Evolutionary conservation across 225 moss, liverwort and hornwort species (phyloP), one percentile per base, ranked within the genome.

Genomic region (Thuidium tamariscinum): DNA sequence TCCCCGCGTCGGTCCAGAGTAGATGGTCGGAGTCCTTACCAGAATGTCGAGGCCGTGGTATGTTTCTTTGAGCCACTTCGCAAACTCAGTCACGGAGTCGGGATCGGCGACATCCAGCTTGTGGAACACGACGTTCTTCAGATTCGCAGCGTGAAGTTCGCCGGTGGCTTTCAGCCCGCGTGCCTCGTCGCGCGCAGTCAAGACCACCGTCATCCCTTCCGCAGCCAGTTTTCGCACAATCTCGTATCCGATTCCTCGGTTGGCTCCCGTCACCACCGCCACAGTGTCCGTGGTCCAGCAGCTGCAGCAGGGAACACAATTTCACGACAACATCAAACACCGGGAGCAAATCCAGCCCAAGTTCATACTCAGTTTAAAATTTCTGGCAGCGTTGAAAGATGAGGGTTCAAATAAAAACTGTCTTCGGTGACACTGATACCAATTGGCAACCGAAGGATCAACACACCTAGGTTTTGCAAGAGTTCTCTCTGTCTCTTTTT

Each of bases 1-100:
- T n/a, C n/a, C n/a, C n/a, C n/a, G n/a, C n/a, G n/a, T n/a, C 0
- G 3, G 16, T 9, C 3, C 16, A 27, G 15, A 26, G 1, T 3
- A 26, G 42, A 29, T 3, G 2, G 2, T 5, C 7, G 6, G 30
- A 48, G 73, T 11, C 7, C 25, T 77, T 7, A 80, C 80, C 80
- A 80, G n/a, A 62, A 80, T 49, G 80, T 80, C 80, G 2, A 80
- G 23, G 80, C 80, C 80, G 16, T 63, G 8, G 63, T 48, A 80
- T 1, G 80, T 80, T 48, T 49, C 64, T 25, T 48, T 23, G 4
- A 80, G 80, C 64, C 80, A 80, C 62, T 64, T 64, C 46, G 1
- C 64, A 64, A 64, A 64, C 64, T 62, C 34, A 3, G 80, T 49
- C 80, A 80, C 64, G 0, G 80, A 80, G 23, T 48, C n/a, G 1